phyloP scores from a whole-genome alignment of 108 stramenopile species.

The Hondaea fermentalgiana region DNA sequence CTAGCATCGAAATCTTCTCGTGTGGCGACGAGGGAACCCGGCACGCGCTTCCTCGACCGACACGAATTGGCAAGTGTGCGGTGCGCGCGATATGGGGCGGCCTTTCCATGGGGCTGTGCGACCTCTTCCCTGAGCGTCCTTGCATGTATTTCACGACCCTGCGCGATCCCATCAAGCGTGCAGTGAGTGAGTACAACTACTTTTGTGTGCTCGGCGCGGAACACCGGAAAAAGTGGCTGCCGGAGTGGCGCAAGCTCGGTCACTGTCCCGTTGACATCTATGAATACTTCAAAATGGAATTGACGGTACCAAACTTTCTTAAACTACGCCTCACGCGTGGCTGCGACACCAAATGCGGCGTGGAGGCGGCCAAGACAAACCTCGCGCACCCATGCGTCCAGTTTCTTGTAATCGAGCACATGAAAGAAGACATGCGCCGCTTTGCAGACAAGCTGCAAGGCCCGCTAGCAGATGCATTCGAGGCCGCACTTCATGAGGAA shows the following conservation, averaged over 20 bases:
- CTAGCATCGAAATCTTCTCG: too few relatives aligned
- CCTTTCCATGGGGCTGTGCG: background rate
- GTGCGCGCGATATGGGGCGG: background rate
- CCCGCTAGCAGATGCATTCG: background rate
- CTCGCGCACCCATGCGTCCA: background rate
- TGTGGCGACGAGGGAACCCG: background rate
- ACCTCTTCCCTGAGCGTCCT: background rate
- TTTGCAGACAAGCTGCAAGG: background rate
- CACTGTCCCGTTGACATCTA: background rate
- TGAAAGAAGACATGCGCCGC: background rate
- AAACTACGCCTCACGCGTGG: background rate
- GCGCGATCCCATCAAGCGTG: background rate
- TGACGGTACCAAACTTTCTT: background rate
- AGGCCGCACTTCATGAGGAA: background rate
- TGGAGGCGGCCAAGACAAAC: background rate
- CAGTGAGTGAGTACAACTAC: constrained; percentile 2
- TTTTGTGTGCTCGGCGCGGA: background rate
- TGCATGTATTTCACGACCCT: background rate
- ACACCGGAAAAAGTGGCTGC: background rate
- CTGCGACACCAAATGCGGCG: background rate
- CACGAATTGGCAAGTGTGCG: background rate
- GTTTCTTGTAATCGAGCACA: background rate
- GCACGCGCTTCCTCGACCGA: background rate
- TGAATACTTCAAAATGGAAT: background rate
- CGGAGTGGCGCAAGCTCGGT: background rate